These are phyloP conservation scores for Coemansia sp. DNA, from an alignment of 192 early-diverging fungal genomes.

Conservation along the genomic window DNA sequence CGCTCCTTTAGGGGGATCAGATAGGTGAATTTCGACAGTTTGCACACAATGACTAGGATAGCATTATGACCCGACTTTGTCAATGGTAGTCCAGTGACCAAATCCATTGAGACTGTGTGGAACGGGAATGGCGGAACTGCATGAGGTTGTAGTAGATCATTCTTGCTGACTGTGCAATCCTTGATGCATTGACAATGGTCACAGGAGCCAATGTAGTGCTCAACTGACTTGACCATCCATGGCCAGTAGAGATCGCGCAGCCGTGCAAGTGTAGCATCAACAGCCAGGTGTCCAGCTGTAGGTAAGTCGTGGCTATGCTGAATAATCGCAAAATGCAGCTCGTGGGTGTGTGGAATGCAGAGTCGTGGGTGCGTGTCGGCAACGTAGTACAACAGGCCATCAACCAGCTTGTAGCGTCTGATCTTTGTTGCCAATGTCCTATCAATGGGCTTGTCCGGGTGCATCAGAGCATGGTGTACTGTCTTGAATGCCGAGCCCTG, in stretches of 20 bases:
- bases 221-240: neutral
- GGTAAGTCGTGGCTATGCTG: neutral
- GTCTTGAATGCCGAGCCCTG: too few relatives aligned
- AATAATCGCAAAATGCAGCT: neutral
- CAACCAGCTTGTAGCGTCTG: neutral
- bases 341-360: neutral
- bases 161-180: neutral
- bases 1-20: neutral
- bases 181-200: neutral
- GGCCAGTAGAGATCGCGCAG: neutral
- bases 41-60: neutral
- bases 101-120: constrained; percentile 1
- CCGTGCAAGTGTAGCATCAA: neutral
- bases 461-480: neutral
- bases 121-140: neutral
- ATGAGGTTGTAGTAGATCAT: neutral
- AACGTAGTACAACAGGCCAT: neutral
- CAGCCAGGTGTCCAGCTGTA: neutral
- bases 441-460: neutral
- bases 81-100: neutral
- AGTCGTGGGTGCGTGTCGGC: neutral
- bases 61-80: neutral
- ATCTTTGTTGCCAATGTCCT: neutral
- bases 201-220: neutral
- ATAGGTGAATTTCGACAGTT: constrained; percentile 1